Base-by-base conservation (phyloP, 2,329 filamentous ascomycete genomes). In the Aspergillus novofumigatus region DNA sequence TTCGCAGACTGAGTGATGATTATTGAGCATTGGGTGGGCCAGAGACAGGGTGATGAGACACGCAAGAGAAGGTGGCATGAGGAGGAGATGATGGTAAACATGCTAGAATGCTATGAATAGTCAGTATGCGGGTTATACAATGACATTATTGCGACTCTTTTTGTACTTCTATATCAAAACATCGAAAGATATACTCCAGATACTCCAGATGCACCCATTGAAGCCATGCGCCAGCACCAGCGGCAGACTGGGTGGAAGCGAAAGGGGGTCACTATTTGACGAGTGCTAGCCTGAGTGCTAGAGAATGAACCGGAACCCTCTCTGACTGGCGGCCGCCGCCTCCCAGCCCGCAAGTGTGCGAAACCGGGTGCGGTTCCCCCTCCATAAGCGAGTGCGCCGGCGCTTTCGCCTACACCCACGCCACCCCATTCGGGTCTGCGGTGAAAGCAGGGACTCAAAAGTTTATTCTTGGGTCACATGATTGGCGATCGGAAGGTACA, bases 291-390 rank as follows among this genome's bases (percentile, higher is more conserved):
- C 52, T 70, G 67, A 62, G 69, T 69, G 66, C 69, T 66, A 69
- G 66, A 69, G 64, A 73, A 72, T 70, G 65, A 71, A 62, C 66
- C 69, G 68, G 69, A 64, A 59, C 8, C 29, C 48, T 10, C n/a
- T 51, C 29, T 57, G 47, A 48, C 50, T 57, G 56, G 42, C 41
- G 28, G 44, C 11, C 20, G 25, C 32, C 32, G 47, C 58, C 35
- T 41, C n/a, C 21, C 45, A 45, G 42, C 42, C 20, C 42, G 20
- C 42, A 20, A 23, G 63, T 57, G 59, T 64, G 63, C 62, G 53
- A 59, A 56, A 52, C 58, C 55, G 56, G 56, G 29, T 51, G 29
- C 42, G 32, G 29, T 44, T 26, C 20, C 41, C 38, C 29, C 21
- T 49, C 32, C 20, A 56, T 64, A 68, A 67, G 61, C 66, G 62